phyloP scores from a whole-genome alignment of 306 rosid species.

The Acmispon strigosus region DNA sequence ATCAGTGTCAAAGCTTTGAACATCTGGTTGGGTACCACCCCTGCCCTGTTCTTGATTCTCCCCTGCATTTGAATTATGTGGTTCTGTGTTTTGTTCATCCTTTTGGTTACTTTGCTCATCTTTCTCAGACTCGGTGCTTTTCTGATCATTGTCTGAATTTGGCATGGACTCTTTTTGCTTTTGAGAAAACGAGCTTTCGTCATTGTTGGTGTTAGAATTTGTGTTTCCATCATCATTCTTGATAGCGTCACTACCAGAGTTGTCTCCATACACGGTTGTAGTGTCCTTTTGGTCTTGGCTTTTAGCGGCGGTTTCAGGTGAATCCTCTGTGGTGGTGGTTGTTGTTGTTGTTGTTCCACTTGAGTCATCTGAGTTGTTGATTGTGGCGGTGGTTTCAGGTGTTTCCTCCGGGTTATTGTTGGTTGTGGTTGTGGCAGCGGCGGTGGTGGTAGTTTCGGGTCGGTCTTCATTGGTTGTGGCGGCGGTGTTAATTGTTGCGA shows the following conservation, averaged over 20 bases:
- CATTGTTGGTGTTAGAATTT: neutral
- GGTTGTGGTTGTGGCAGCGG: neutral
- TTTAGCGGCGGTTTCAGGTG: neutral
- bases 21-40: slow-evolving; percentile 8
- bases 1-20: slow-evolving; percentile 17
- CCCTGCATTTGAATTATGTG: neutral
- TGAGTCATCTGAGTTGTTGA: no score
- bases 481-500: neutral
- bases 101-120: slow-evolving; percentile 21
- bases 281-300: neutral
- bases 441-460: slow-evolving; percentile 13
- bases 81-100: neutral
- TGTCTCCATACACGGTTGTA: slow-evolving; percentile 26
- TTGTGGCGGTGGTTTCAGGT: neutral
- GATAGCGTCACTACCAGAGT: slow-evolving; percentile 69
- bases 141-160: slow-evolving; percentile 15
- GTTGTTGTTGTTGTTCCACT: neutral
- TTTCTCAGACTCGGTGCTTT: slow-evolving; percentile 24
- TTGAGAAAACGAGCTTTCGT: no score
- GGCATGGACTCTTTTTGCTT: no score
- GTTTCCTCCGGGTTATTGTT: slow-evolving; percentile 10
- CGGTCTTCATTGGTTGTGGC: neutral
- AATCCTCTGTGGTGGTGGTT: neutral
- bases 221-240: slow-evolving; percentile 33
- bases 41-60: slow-evolving; percentile 16